A percentile compares a stretch with the other conserved stretches of the same genome.
Conservation (phyloP, 768 basidiomycete genomes). For the Gymnopilus junonius region DNA sequence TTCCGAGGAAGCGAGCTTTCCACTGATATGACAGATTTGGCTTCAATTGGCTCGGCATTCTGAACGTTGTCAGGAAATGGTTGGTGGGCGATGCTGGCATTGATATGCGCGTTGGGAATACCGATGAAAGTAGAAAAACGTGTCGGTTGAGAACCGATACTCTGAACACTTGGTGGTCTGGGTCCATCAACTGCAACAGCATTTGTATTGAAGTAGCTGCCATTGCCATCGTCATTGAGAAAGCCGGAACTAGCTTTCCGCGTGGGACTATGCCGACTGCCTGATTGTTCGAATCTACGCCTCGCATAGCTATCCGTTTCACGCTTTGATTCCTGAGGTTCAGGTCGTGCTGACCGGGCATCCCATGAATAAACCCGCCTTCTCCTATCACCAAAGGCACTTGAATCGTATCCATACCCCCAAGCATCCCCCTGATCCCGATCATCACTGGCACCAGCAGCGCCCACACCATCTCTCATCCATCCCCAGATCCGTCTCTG, state of each 20-base stretch:
- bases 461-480: slow-evolving; percentile 5
- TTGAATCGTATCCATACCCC: background rate
- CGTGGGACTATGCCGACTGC: background rate
- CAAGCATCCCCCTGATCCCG: background rate
- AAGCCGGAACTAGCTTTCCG: background rate
- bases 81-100: background rate
- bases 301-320: background rate
- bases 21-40: too few species aligned
- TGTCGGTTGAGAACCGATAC: background rate
- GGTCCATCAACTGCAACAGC: too few species aligned
- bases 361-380: too few species aligned
- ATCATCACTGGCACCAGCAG: background rate
- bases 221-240: too few species aligned
- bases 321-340: background rate
- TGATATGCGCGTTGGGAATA: background rate
- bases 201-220: too few species aligned
- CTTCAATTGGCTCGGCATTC: too few species aligned
- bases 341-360: background rate
- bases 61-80: background rate
- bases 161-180: too few species aligned
- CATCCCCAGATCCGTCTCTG: slow-evolving; percentile 27
- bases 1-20: too few species aligned
- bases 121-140: background rate
- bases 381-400: background rate
- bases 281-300: background rate